These are phyloP conservation scores for Kingdonia uniflora DNA, from an alignment of 164 flowering plant species.

Conservation along the genomic window DNA sequence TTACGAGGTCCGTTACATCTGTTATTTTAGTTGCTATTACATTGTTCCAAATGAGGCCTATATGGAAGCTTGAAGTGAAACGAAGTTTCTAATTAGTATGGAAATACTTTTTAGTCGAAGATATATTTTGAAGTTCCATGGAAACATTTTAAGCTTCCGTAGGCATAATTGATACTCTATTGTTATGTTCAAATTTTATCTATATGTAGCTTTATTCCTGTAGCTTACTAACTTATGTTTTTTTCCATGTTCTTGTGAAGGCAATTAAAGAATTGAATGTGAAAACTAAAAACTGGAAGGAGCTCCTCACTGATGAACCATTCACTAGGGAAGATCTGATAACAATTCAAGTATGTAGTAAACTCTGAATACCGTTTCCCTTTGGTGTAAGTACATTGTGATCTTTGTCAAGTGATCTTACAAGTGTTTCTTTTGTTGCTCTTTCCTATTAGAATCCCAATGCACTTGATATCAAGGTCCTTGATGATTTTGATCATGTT, in stretches of 20 bases:
- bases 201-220: background rate
- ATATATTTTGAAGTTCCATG: too few species aligned
- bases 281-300: constrained; percentile 96
- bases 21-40: background rate
- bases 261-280: constrained; percentile 87
- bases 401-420: background rate
- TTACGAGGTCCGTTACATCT: constrained; percentile 55
- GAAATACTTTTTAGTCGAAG: too few species aligned
- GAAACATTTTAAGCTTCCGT: too few species aligned
- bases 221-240: background rate
- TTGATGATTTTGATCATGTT: constrained; percentile 84
- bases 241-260: constrained; percentile 23
- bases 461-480: constrained; percentile 72
- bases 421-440: background rate
- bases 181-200: background rate
- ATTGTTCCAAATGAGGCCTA: background rate
- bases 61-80: too few species aligned
- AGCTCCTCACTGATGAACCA: constrained; percentile 93
- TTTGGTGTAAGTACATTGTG: constrained; percentile 1
- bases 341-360: constrained; percentile 69
- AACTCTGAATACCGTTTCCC: background rate
- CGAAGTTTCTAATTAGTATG: too few species aligned
- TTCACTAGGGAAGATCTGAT: constrained; percentile 72
- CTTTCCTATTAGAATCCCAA: constrained; percentile 67
- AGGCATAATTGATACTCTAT: too few species aligned